Conservation (phyloP, 2,329 filamentous ascomycete genomes). For the Leptosphaerulina australis region DNA sequence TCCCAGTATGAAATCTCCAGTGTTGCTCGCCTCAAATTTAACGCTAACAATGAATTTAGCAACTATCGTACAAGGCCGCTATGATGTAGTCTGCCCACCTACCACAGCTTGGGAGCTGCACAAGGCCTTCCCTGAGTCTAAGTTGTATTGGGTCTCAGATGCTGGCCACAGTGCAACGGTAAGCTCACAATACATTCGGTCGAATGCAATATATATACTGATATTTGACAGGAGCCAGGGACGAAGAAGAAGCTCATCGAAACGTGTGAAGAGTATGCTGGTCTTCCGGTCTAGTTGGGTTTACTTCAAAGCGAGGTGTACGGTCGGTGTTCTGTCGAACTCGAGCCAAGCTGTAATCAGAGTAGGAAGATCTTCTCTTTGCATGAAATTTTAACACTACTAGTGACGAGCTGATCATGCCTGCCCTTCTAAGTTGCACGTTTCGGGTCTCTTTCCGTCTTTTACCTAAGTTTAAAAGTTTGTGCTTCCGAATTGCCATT, state of each 20-base stretch:
- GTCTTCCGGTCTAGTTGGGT: not conserved
- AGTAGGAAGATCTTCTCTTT: not conserved
- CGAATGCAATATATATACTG: not conserved
- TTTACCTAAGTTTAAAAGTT: no score
- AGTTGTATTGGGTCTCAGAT: slow-evolving; percentile 41
- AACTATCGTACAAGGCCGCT: slow-evolving; percentile 55
- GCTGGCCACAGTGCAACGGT: slow-evolving; percentile 44
- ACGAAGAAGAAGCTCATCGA: slow-evolving; percentile 35
- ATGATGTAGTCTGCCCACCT: slow-evolving; percentile 55
- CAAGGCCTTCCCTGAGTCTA: slow-evolving; percentile 46
- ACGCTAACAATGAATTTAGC: slow-evolving; percentile 9
- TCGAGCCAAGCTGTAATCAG: not conserved
- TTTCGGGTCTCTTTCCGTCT: no score
- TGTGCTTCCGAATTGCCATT: no score
- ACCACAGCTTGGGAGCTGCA: slow-evolving; percentile 53
- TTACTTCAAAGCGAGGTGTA: not conserved
- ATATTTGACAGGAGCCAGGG: slow-evolving; percentile 30
- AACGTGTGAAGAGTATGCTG: slow-evolving; percentile 33
- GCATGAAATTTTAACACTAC: not conserved
- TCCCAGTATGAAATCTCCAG: slow-evolving; percentile 25
- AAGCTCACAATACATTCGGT: not conserved
- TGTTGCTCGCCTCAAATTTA: not conserved
- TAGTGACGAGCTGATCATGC: no score
- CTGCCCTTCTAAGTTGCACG: no score
- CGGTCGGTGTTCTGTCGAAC: not conserved